A percentile compares a stretch with the other conserved stretches of the same genome.
These are phyloP conservation scores for Populus alba DNA, from an alignment of 345 rosid species.

Conservation along the genomic window DNA sequence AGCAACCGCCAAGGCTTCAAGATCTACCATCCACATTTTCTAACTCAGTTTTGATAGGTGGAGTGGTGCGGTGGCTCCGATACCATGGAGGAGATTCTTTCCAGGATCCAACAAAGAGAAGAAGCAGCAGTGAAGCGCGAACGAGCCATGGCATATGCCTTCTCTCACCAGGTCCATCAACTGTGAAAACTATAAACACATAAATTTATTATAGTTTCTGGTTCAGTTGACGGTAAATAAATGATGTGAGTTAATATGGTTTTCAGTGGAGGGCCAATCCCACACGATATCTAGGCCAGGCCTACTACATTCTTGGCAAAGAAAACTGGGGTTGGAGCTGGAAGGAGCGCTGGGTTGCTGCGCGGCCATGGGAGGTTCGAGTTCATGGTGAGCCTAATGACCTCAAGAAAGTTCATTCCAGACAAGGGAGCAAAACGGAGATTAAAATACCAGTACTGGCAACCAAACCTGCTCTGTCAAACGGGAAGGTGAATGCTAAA, in stretches of 20 bases:
- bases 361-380: constrained; percentile 83
- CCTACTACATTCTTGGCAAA: constrained; percentile 60
- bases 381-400: constrained; percentile 31
- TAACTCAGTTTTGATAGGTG: constrained; percentile 30
- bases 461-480: constrained; percentile 30
- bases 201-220: background rate
- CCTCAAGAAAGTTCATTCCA: constrained; percentile 28
- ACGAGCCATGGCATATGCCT: constrained; percentile 87
- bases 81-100: constrained; percentile 79
- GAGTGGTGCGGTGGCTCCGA: constrained; percentile 81
- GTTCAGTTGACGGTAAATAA: background rate
- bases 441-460: constrained; percentile 15
- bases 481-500: constrained; percentile 26
- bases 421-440: constrained; percentile 37
- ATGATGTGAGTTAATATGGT: background rate
- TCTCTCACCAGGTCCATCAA: constrained; percentile 76
- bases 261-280: constrained; percentile 85
- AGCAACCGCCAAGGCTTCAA: background rate
- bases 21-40: background rate
- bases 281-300: constrained; percentile 74
- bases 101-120: constrained; percentile 72
- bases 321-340: constrained; percentile 93
- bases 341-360: constrained; percentile 81
- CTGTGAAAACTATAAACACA: background rate
- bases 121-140: constrained; percentile 82